Conservation (phyloP, 176 grass and related monocot genomes). For the Lolium rigidum region DNA sequence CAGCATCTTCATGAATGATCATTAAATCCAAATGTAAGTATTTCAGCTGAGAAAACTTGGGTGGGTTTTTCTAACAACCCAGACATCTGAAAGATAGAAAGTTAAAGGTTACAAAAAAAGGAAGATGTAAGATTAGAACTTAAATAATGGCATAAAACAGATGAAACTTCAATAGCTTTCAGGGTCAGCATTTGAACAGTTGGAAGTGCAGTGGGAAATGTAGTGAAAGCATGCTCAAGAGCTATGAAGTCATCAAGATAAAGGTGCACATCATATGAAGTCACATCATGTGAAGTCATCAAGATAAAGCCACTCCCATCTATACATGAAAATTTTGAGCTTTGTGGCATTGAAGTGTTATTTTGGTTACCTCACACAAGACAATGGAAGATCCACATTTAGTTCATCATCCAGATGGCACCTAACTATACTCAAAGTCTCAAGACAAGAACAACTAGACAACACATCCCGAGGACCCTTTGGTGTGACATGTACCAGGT, state of each 20-base stretch:
- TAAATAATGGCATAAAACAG: neutral
- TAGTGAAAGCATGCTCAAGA: conserved; percentile 3
- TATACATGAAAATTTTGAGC: conserved; percentile 24
- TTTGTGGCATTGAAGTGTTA: neutral
- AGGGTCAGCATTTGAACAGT: conserved; percentile 14
- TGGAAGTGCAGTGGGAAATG: neutral
- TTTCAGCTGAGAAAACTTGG: conserved; percentile 23
- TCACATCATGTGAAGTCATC: neutral
- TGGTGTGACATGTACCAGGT: neutral
- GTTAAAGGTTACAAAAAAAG: neutral
- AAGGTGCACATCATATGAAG: neutral
- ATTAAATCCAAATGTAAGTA: neutral
- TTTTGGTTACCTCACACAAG: neutral
- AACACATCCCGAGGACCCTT: neutral
- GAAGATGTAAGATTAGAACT: neutral
- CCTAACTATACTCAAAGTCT: neutral
- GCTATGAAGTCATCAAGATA: neutral
- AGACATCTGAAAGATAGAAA: conserved; percentile 9
- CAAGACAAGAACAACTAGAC: neutral
- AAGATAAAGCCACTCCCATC: neutral
- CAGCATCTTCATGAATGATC: neutral
- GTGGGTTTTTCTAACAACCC: neutral
- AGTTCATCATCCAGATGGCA: neutral
- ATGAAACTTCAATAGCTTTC: neutral
- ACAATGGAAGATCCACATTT: neutral